A percentile compares a stretch with the other conserved stretches of the same genome.
Evolutionary conservation across 192 early-diverging fungal genomes (phyloP).

Genomic region (Linnemannia zychae): DNA sequence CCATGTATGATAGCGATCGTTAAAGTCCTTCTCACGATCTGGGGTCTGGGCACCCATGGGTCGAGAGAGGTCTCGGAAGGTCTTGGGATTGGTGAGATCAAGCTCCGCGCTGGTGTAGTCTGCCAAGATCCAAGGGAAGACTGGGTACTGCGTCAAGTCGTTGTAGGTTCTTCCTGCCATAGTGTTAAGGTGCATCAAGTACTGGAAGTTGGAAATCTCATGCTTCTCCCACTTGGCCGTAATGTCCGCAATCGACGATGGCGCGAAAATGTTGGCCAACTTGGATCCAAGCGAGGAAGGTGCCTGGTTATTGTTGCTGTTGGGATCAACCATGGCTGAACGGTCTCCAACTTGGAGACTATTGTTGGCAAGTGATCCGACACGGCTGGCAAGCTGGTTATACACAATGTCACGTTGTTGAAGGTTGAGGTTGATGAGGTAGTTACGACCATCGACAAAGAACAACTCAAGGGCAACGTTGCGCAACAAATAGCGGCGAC

Average conservation of each 20-base stretch:
- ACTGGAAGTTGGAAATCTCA: slow-evolving; percentile 96
- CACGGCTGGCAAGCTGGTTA: slow-evolving; percentile 69
- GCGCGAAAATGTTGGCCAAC: slow-evolving; percentile 74
- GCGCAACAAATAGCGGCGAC: slow-evolving; percentile 58
- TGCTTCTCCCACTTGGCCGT: slow-evolving; percentile 86
- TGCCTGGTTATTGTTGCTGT: slow-evolving; percentile 47
- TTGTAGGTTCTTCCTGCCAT: slow-evolving; percentile 87
- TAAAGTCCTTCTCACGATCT: slow-evolving; percentile 74
- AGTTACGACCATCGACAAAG: slow-evolving; percentile 80
- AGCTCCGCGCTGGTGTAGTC: slow-evolving; percentile 85
- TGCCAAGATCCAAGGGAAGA: slow-evolving; percentile 94
- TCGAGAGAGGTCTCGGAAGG: slow-evolving; percentile 91
- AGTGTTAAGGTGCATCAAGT: slow-evolving; percentile 94
- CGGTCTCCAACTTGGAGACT: slow-evolving; percentile 65
- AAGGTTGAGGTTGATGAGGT: slow-evolving; percentile 77
- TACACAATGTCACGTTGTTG: slow-evolving; percentile 77
- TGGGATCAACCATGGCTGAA: slow-evolving; percentile 52
- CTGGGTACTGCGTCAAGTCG: slow-evolving; percentile 96
- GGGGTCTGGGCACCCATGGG: slow-evolving; percentile 91
- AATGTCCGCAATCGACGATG: slow-evolving; percentile 72
- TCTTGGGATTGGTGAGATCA: slow-evolving; percentile 80
- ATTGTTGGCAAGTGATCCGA: slow-evolving; percentile 60
- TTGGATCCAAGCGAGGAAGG: slow-evolving; percentile 58
- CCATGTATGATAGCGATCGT: slow-evolving; percentile 74
- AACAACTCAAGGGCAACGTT: slow-evolving; percentile 87